Conservation (phyloP, 2,329 filamentous ascomycete species). For the Zasmidium citrigriseum region DNA sequence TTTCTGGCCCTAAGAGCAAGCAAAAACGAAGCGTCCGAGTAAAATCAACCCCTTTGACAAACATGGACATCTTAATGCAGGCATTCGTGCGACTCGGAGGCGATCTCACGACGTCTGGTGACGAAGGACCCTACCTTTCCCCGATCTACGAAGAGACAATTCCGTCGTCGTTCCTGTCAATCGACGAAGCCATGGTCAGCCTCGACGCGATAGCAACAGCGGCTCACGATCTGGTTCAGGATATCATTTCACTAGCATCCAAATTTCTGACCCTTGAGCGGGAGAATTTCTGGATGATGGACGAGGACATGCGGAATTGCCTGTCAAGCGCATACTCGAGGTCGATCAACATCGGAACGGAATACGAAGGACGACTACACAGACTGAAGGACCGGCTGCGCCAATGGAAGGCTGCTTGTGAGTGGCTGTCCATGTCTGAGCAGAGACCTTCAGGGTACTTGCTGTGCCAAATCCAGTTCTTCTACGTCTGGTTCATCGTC, state of each 20-base stretch:
- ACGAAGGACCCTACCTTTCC: background rate
- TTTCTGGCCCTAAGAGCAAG: background rate
- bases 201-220: background rate
- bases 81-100: background rate
- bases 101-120: background rate
- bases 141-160: background rate
- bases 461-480: background rate
- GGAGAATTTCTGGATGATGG: background rate
- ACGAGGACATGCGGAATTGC: background rate
- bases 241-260: background rate
- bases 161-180: background rate
- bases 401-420: background rate
- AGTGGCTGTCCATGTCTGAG: background rate
- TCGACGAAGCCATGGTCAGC: background rate
- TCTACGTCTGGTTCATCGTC: background rate
- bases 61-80: background rate
- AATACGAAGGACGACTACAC: background rate
- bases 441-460: background rate
- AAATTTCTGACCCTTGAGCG: background rate
- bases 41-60: background rate
- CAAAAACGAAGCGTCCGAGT: background rate
- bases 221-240: background rate
- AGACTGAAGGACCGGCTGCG: background rate
- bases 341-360: background rate
- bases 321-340: background rate